Evolutionary conservation across 2,329 filamentous ascomycete species (phyloP).

Genomic region (Sphaerulina vaccinii): DNA sequence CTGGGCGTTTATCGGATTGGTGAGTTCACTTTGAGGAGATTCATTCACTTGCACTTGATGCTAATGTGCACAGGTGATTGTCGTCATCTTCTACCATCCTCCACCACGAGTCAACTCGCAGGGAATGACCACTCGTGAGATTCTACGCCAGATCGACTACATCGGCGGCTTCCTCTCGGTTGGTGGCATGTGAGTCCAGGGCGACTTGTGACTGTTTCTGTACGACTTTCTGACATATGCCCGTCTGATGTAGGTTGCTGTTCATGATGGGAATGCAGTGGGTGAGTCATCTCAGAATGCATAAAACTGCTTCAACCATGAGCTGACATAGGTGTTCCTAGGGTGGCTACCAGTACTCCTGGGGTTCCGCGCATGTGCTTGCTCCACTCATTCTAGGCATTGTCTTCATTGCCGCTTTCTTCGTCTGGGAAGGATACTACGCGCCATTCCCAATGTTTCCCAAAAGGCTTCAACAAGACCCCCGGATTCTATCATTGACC

Average conservation of each 20-base stretch:
- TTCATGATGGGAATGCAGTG: conserved; percentile 47
- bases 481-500: conserved; percentile 38
- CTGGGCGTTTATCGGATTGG: conserved; percentile 54
- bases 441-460: conserved; percentile 33
- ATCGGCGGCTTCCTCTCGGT: conserved; percentile 54
- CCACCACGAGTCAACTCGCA: conserved; percentile 49
- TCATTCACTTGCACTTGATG: too few species aligned
- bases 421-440: conserved; percentile 37
- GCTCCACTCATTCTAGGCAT: conserved; percentile 36
- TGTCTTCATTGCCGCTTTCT: conserved; percentile 34
- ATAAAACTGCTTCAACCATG: neutral
- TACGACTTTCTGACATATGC: too few species aligned
- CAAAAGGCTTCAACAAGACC: conserved; percentile 26
- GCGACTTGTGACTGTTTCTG: too few species aligned
- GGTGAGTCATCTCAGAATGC: too few species aligned
- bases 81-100: conserved; percentile 55
- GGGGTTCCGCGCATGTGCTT: conserved; percentile 31
- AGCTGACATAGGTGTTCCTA: neutral
- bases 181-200: too few species aligned
- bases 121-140: conserved; percentile 42
- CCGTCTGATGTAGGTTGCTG: too few species aligned
- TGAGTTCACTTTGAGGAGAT: too few species aligned
- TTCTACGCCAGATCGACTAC: conserved; percentile 51
- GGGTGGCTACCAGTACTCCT: conserved; percentile 26
- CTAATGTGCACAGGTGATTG: too few species aligned